Evolutionary conservation across 176 grass and related monocot species (phyloP), one percentile per base, ranked within the genome.

Genomic region (Oryza brachyantha): DNA sequence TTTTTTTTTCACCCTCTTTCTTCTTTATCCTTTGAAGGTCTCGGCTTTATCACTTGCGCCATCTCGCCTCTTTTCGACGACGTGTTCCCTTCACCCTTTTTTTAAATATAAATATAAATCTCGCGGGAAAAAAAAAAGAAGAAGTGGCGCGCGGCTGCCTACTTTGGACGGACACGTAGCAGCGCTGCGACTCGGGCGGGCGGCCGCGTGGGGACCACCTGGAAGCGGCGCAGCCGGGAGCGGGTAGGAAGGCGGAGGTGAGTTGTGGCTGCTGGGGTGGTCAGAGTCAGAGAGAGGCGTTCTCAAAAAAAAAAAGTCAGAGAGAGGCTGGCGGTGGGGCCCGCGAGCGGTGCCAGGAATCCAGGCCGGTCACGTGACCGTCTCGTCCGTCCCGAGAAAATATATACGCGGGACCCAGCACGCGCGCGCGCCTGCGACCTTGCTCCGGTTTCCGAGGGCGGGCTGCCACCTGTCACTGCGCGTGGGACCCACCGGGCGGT

Each of bases 21-120:
- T 59, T 78, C 28, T 22, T 61, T 73, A 70, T 63, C 37, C 73
- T 73, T 59, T 14, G 8, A 31, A 8, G 17, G 19, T 43, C 13
- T 29, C 73, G 36, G 27, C 73, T 82, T 59, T 59, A 61, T 59
- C 37, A 10, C 74, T 73, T 17, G 61, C 43, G 73, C 59, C 78
- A 64, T 39, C 55, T 7, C 58, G 0, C 28, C 35, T 68, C 29
- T 79, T 79, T 72, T 43, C 12, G 3, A 48, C 45, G 45, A 19
- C 45, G 9, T 14, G 1, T 17, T 21, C 24, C 37, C 1, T 75
- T 75, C 37, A 36, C 0, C 13, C 11, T 16, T 50, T 50, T 19
- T n/a, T n/a, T n/a, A n/a, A n/a, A n/a, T n/a, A n/a, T n/a, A n/a
- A n/a, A n/a, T n/a, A n/a, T 50, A 1, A 45, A 4, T 52, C 16